Percentiles rank a stretch among this genome's conserved stretches.
phyloP scores from a whole-genome alignment of 169 alveolate species.

The Eimeria praecox region DNA sequence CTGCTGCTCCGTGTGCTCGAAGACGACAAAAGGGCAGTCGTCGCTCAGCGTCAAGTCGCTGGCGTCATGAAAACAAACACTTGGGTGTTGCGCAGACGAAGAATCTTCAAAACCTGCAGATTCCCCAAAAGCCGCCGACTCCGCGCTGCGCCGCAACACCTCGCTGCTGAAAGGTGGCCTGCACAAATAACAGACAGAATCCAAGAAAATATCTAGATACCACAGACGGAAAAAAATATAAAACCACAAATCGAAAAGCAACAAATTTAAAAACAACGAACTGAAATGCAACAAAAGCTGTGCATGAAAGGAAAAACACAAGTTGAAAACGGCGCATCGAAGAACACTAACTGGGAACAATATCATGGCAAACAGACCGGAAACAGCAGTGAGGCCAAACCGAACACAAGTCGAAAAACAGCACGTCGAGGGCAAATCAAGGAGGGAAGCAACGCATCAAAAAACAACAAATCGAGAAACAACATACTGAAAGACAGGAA shows the following conservation, averaged over 20 bases:
- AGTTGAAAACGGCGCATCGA: no score
- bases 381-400: no score
- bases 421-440: no score
- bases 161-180: conserved; percentile 81
- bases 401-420: no score
- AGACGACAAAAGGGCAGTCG: conserved; percentile 89
- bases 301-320: no score
- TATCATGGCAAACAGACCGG: no score
- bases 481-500: not conserved
- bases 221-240: not conserved
- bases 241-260: not conserved
- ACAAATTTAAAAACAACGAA: not conserved
- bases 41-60: conserved; percentile 88
- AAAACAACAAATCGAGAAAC: not conserved
- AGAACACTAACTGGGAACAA: no score
- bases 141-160: conserved; percentile 72
- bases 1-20: conserved; percentile 91
- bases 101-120: conserved; percentile 33
- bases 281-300: not conserved
- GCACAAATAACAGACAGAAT: not conserved
- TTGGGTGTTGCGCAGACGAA: conserved; percentile 84
- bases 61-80: conserved; percentile 84
- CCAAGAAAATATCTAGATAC: not conserved
- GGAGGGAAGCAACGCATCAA: no score
- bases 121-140: conserved; percentile 81